phyloP scores from a whole-genome alignment of 306 rosid genomes.

The Casuarina equisetifolia region DNA sequence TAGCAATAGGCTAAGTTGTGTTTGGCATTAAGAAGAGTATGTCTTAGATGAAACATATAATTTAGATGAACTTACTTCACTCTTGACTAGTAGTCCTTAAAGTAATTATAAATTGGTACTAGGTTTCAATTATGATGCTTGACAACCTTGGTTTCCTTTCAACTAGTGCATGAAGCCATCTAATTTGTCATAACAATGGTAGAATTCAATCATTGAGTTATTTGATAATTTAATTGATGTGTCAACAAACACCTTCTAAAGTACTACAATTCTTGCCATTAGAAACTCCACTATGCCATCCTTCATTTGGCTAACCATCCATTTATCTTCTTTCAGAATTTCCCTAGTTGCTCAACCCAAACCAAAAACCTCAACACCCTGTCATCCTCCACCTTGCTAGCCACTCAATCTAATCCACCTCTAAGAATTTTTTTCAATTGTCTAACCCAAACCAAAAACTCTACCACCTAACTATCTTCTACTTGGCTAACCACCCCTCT shows the following conservation, averaged over 20 bases:
- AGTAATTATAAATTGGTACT: constrained; percentile 24
- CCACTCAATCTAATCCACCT: too few species aligned
- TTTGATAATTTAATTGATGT: constrained; percentile 35
- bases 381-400: too few species aligned
- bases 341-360: too few species aligned
- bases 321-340: too few species aligned
- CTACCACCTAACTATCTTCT: too few species aligned
- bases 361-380: too few species aligned
- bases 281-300: too few species aligned
- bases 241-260: constrained; percentile 43
- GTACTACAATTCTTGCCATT: background rate
- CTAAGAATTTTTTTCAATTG: too few species aligned
- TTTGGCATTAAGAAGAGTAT: constrained; percentile 35
- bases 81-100: constrained; percentile 34
- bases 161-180: constrained; percentile 48
- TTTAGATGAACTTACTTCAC: constrained; percentile 18
- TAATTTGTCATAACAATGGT: constrained; percentile 36
- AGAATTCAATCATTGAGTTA: constrained; percentile 24
- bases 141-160: constrained; percentile 15
- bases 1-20: constrained; percentile 1
- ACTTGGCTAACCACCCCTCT: too few species aligned
- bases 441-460: too few species aligned
- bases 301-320: too few species aligned
- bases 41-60: constrained; percentile 29
- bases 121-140: constrained; percentile 11